Conservation (phyloP, 2,329 filamentous ascomycete genomes). For the Ceratocystis huliohia region DNA sequence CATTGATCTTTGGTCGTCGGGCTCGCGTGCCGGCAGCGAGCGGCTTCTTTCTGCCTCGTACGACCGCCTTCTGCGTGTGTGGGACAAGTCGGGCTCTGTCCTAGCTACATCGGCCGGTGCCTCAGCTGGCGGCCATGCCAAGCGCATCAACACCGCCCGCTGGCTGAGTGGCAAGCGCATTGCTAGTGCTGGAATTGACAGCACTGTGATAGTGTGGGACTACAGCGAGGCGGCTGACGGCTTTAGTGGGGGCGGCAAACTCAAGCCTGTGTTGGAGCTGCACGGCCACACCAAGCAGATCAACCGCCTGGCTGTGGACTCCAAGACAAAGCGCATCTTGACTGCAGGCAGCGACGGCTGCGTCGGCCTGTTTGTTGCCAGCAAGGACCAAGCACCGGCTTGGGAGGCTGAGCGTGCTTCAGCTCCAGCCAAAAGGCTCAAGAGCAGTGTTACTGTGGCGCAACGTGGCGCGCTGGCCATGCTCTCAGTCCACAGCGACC, state of each 20-base stretch:
- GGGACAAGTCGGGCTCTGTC: slow-evolving; percentile 79
- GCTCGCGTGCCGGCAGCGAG: slow-evolving; percentile 38
- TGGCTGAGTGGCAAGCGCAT: slow-evolving; percentile 65
- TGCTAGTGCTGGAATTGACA: slow-evolving; percentile 71
- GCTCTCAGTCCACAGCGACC: slow-evolving; percentile 56
- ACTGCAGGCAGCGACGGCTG: slow-evolving; percentile 74
- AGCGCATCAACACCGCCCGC: slow-evolving; percentile 67
- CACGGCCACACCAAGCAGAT: slow-evolving; percentile 69
- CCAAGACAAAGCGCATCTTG: slow-evolving; percentile 61
- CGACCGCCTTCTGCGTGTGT: slow-evolving; percentile 76
- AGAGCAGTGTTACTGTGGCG: slow-evolving; percentile 35
- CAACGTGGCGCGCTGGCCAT: slow-evolving; percentile 70
- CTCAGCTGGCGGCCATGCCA: slow-evolving; percentile 58
- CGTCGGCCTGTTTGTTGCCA: slow-evolving; percentile 80
- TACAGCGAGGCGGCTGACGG: slow-evolving; percentile 56
- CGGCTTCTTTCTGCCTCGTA: slow-evolving; percentile 85
- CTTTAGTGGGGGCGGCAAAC: slow-evolving; percentile 48
- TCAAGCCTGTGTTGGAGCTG: slow-evolving; percentile 66
- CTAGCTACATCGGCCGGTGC: slow-evolving; percentile 60
- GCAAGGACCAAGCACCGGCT: slow-evolving; percentile 60
- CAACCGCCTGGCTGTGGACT: slow-evolving; percentile 60
- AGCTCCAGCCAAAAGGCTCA: slow-evolving; percentile 32
- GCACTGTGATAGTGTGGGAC: slow-evolving; percentile 80
- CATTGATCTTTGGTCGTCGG: slow-evolving; percentile 65
- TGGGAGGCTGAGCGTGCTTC: slow-evolving; percentile 56